Base-by-base conservation (phyloP, 768 basidiomycete species). In the Paxillus ammoniavirescens region DNA sequence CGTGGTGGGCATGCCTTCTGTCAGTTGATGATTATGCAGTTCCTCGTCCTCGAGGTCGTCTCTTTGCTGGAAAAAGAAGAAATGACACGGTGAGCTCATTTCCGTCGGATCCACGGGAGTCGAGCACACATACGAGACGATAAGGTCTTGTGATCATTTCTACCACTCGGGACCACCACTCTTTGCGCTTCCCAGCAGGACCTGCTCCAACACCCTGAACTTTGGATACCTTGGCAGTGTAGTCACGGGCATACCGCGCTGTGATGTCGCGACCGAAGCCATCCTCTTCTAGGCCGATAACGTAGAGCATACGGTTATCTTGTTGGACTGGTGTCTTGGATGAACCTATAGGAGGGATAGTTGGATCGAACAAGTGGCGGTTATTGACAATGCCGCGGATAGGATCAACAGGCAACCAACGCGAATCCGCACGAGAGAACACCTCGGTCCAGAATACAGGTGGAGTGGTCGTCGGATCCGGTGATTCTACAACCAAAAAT, bases 401-500 rank as follows among this genome's bases (percentile, higher is more conserved):
- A 8, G 93, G 92, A 71, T 99, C 97, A 37, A 98, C 87, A 0
- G 94, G 87, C 13, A 98, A 73, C 97, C 97, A 99, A 35, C 87
- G 83, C 13, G 80, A 83, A 72, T 97, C 93, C 7, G 94, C 84
- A 18, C 91, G 85, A 8, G 93, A 95, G 72, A 94, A 99, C 0
- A 97, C 91, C 70, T 99, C 97, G 0, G 90, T 91, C 97, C 97
- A 99, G 69, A 94, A 92, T 4, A 94, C 87, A 1, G 96, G 95
- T 3, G 93, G 86, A 9, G 84, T 84, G 49, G 58, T 77, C 36
- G 72, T 74, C 47, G 86, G 87, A 69, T 89, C 81, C 30, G 51
- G 58, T 2, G 65, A 56, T 48, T 59, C 69, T 69, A 55, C 8
- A 18, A 47, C 57, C 9, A 42, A 8, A 40, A 36, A 57, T 67